These are phyloP conservation scores for Phalaenopsis hybrid DNA, from an alignment of 116 monocot species.

Conservation along the genomic window DNA sequence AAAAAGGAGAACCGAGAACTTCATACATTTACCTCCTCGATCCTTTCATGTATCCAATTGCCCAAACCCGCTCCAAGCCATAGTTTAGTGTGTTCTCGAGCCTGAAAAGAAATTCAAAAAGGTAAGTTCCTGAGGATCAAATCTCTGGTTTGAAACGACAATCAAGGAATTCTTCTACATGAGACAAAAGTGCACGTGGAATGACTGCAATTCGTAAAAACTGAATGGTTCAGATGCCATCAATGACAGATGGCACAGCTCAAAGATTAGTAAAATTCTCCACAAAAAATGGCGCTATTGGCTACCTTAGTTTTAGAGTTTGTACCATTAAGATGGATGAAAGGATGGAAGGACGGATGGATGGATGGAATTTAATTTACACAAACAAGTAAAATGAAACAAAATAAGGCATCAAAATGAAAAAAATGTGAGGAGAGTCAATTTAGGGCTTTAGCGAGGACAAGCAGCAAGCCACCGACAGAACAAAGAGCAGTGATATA, in stretches of 20 bases:
- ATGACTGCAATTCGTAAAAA: no score
- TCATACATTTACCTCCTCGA: conserved; percentile 60
- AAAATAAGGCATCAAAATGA: not conserved
- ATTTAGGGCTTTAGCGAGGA: no score
- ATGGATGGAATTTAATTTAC: no score
- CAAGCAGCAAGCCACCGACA: no score
- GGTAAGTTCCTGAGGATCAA: not conserved
- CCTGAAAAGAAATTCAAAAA: conserved; percentile 26
- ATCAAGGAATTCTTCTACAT: not conserved
- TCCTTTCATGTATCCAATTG: conserved; percentile 70
- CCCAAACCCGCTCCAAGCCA: conserved; percentile 92
- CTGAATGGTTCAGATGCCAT: no score
- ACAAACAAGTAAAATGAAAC: no score
- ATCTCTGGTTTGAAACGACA: not conserved
- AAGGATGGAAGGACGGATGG: no score
- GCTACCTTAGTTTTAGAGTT: no score
- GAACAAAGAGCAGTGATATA: no score
- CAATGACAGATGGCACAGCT: not conserved
- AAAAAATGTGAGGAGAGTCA: not conserved
- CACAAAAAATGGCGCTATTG: not conserved
- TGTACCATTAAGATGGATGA: no score
- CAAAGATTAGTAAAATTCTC: not conserved
- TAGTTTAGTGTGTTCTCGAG: conserved; percentile 92
- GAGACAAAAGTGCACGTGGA: no score
- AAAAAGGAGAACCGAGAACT: not conserved